Evolutionary conservation across 129 eudicot species (phyloP), one percentile per base, ranked within the genome.

Genomic region (Mikania micrantha): DNA sequence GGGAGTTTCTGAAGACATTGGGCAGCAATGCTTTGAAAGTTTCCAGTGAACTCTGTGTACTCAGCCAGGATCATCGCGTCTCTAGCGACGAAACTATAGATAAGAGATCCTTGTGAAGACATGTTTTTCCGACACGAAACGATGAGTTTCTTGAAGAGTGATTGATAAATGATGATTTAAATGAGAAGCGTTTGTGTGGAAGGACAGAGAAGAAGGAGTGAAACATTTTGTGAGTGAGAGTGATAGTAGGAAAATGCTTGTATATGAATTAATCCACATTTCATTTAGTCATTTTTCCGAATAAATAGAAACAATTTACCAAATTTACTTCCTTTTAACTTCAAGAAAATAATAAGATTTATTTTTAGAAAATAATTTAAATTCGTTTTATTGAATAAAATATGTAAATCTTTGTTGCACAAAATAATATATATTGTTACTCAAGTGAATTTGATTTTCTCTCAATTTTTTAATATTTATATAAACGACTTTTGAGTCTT

Each of bases 1-100:
- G 80, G 80, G 19, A 76, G 80, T 49, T 76, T 76, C 48, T 76
- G 75, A 76, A 76, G 80, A 67, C 80, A 76, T 69, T 76, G 80
- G 4, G 47, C 45, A 5, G 75, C 80, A 5, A 76, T 67, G 58
- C 35, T 39, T 69, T 68, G 80, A 68, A 76, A 76, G 15, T 76
- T 76, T 0, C 80, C 80, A 15, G 69, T 76, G 31, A 69, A 76
- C 57, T 76, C 80, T 4, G 80, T 76, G 70, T 76, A 76, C 63
- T 76, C 80, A 8, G 80, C 75, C 25, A 76, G 80, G 58, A 76
- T 50, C 16, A 76, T 70, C 2, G 75, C 69, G 28, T 53, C 80
- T 50, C 80, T 68, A 60, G 80, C 80, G 5, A 76, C 80, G 49
- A 68, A 64, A 64, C 80, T 76, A 29, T 76, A 76, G 64, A 76